Evolutionary conservation across 2,329 filamentous ascomycete genomes (phyloP), one percentile per base, ranked within the genome.

Genomic region (Hymenoscyphus fraxineus): DNA sequence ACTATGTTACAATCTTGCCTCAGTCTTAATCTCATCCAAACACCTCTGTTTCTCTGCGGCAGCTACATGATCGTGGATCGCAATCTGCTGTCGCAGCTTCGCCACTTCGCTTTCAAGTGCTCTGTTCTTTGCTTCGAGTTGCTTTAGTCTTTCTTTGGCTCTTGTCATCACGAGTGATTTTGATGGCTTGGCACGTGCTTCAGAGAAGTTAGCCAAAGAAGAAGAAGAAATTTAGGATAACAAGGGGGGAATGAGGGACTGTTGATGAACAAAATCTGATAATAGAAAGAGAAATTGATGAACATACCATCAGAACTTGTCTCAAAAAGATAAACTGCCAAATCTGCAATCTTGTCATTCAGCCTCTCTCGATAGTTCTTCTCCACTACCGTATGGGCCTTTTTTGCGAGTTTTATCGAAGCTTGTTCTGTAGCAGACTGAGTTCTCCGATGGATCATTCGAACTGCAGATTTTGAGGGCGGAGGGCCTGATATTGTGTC

Each of bases 81-180:
- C 68, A 51, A 69, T 67, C 35, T 66, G 68, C 59, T 69, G 68
- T 56, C 61, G 47, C 22, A 71, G 58, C 57, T 68, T 68, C 7
- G 61, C 62, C 6, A 71, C 66, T 59, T 70, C 67, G 54, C 38
- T 55, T 54, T 70, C 66, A 2, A 71, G 60, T 12, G 38, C 27
- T 32, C 62, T 64, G 32, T 71, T 71, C 19, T 65, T 63, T 19
- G 66, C 40, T 44, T 69, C 68, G 15, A 71, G 65, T 59, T 71
- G 67, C 41, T 65, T 66, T n/a, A 71, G 62, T 16, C 69, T 58
- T 41, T 69, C 68, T 62, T 70, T 70, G 3, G 69, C 69, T 2
- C 68, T 64, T 12, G 69, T 68, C 66, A 71, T 68, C 2, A 71
- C 66, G 3, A 71, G 65, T 27, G 66, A 68, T 58, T 71, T 71